Conservation (phyloP, 208 protist genomes). For the Wallacemonas sp. region DNA sequence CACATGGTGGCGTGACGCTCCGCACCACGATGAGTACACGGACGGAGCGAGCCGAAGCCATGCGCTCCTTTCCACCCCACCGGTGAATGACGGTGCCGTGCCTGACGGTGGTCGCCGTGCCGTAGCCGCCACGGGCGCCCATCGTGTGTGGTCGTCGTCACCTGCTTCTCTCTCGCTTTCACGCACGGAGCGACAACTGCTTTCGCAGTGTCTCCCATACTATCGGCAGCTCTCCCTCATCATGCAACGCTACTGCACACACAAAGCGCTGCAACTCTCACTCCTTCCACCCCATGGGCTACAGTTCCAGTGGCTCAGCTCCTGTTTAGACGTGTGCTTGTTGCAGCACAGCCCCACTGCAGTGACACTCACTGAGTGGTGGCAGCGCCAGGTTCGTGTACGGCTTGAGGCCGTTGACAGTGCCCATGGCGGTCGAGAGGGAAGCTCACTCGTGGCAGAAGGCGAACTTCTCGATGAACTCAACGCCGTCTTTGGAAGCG, state of each 20-base stretch:
- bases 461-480: slow-evolving; percentile 6
- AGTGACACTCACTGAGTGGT: slow-evolving; percentile 43
- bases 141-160: no score
- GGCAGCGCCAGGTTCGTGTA: slow-evolving; percentile 26
- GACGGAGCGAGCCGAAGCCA: not conserved
- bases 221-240: slow-evolving; percentile 52
- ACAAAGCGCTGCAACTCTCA: slow-evolving; percentile 81
- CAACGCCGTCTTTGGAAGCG: not conserved
- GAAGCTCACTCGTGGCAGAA: not conserved
- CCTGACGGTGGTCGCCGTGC: no score
- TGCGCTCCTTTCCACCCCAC: not conserved
- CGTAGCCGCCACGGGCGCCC: no score
- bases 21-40: not conserved
- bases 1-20: not conserved
- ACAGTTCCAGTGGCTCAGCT: slow-evolving; percentile 47
- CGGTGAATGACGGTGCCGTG: not conserved
- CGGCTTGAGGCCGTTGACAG: slow-evolving; percentile 14
- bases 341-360: slow-evolving; percentile 57
- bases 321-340: slow-evolving; percentile 67
- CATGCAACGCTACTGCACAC: slow-evolving; percentile 59
- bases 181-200: slow-evolving; percentile 26
- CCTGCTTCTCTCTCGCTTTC: slow-evolving; percentile 12
- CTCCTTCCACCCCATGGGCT: slow-evolving; percentile 70
- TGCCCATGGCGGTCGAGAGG: slow-evolving; percentile 14
- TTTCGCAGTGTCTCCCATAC: slow-evolving; percentile 61